phyloP scores from a whole-genome alignment of 345 rosid species.

The Aethionema arabicum region DNA sequence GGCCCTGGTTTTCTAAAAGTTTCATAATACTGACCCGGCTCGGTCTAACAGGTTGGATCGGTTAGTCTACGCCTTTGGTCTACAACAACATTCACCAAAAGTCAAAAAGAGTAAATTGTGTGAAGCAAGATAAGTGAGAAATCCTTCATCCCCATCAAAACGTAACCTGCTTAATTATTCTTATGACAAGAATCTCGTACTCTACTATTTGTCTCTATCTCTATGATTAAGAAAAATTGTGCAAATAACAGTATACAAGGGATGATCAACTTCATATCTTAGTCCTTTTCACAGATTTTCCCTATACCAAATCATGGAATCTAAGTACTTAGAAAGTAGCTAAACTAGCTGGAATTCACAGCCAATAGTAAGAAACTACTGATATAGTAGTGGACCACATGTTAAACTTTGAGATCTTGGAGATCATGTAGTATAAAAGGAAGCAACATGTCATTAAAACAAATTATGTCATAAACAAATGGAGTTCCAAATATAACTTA shows the following conservation, averaged over 20 bases:
- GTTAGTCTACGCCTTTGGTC: background rate
- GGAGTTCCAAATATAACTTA: background rate
- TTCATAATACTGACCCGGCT: too few species aligned
- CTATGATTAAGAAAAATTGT: background rate
- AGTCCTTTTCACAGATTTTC: background rate
- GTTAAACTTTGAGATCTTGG: background rate
- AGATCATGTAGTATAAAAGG: background rate
- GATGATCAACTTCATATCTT: conserved; percentile 20
- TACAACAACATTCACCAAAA: conserved; percentile 2
- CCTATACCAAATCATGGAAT: background rate
- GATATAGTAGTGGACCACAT: background rate
- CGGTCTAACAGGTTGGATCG: background rate
- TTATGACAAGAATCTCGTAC: background rate
- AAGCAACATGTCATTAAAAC: too few species aligned
- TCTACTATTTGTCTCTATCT: background rate
- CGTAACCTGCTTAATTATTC: background rate
- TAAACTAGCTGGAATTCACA: background rate
- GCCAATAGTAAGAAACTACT: background rate
- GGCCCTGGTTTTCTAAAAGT: too few species aligned
- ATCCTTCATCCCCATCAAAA: conserved; percentile 12
- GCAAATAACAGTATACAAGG: background rate
- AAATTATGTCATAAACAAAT: background rate
- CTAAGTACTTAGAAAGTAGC: background rate
- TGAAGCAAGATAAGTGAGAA: conserved; percentile 15
- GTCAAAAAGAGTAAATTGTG: background rate